phyloP scores from a whole-genome alignment of 495 filamentous ascomycete species.

The Schizothecium vesticola region DNA sequence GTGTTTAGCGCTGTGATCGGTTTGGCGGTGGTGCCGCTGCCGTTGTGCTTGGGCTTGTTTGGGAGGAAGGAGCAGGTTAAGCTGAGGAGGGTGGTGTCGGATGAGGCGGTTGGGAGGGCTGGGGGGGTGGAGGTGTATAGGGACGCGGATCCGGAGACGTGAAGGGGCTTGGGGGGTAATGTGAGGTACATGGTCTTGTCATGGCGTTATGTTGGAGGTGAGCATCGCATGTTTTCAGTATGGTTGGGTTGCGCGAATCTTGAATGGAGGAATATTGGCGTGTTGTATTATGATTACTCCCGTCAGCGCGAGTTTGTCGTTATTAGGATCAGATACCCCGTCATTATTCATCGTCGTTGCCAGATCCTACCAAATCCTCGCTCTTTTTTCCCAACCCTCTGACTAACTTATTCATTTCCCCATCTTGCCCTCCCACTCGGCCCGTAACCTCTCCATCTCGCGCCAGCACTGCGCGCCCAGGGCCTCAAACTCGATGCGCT shows the following conservation, averaged over 20 bases:
- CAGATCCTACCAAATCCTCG: background rate
- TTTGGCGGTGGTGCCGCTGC: constrained; percentile 58
- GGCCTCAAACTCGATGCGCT: constrained; percentile 65
- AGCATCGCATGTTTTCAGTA: background rate
- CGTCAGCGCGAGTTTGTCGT: background rate
- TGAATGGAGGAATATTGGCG: background rate
- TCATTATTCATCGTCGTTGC: background rate
- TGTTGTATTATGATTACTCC: background rate
- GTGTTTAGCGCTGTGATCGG: constrained; percentile 73
- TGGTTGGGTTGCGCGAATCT: background rate
- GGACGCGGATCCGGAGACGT: background rate
- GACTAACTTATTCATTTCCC: background rate
- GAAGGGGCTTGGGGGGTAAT: background rate
- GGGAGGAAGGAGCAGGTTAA: constrained; percentile 47
- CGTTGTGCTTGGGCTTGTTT: constrained; percentile 62
- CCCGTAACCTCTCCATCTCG: constrained; percentile 77
- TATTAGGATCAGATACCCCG: background rate
- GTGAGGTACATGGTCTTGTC: background rate
- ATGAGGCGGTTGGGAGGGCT: constrained; percentile 17
- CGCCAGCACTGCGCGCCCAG: constrained; percentile 69
- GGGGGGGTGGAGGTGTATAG: background rate
- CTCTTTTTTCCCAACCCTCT: background rate
- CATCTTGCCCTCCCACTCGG: constrained; percentile 64
- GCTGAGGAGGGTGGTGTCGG: constrained; percentile 51
- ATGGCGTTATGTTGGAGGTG: constrained; percentile 9